These are phyloP conservation scores for Tephrocybe sp. DNA, from an alignment of 768 basidiomycete species.

Conservation along the genomic window DNA sequence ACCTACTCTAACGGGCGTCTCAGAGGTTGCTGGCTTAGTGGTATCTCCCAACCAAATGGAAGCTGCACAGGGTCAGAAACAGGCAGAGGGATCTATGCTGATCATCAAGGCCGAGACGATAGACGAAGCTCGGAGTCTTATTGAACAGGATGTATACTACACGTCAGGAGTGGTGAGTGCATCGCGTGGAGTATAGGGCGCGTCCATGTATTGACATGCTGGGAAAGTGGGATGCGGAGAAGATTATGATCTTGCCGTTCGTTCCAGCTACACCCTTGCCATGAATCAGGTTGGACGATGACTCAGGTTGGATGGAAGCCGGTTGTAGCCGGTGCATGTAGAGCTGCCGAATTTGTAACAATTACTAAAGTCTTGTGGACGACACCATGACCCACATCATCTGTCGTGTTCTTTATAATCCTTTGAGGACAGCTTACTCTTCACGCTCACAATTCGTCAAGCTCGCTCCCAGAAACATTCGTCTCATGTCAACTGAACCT, in stretches of 20 bases:
- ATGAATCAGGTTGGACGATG: too few relatives aligned
- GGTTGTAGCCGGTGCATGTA: slow-evolving; percentile 12
- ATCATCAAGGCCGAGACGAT: slow-evolving; percentile 51
- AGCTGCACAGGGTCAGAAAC: slow-evolving; percentile 30
- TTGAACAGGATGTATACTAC: slow-evolving; percentile 37
- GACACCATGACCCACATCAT: slow-evolving; percentile 22
- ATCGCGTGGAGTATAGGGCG: background rate
- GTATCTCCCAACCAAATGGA: slow-evolving; percentile 43
- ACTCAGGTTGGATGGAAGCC: too few relatives aligned
- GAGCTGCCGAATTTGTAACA: background rate
- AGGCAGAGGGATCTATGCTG: slow-evolving; percentile 50
- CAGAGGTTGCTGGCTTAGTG: slow-evolving; percentile 52
- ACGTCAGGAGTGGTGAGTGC: slow-evolving; percentile 37
- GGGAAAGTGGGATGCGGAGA: slow-evolving; percentile 58
- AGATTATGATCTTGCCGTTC: slow-evolving; percentile 48
- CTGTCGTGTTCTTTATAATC: slow-evolving; percentile 19
- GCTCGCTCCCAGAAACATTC: slow-evolving; percentile 20
- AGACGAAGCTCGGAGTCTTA: slow-evolving; percentile 33
- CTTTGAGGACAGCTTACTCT: slow-evolving; percentile 10
- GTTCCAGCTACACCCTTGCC: slow-evolving; percentile 32
- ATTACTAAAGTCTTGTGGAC: slow-evolving; percentile 6
- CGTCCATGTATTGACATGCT: slow-evolving; percentile 2
- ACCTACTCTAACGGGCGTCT: too few relatives aligned
- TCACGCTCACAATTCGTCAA: slow-evolving; percentile 11
- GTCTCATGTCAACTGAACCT: slow-evolving; percentile 45